Percentiles rank a stretch among this genome's conserved stretches.
phyloP scores from a whole-genome alignment of 495 filamentous ascomycete genomes.

The Copromyces sp. region DNA sequence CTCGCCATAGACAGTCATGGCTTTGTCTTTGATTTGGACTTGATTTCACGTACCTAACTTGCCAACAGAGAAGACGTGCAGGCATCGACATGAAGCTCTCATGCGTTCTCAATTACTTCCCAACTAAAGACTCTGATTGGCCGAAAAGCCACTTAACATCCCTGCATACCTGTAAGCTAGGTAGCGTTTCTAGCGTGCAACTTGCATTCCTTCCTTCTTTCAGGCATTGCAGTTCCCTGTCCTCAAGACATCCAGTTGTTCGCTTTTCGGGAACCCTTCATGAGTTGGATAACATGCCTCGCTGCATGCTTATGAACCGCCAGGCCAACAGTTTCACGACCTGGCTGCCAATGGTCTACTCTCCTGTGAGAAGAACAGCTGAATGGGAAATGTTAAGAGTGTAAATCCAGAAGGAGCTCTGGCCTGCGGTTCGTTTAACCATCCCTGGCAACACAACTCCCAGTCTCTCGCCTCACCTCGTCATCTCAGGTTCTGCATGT shows the following conservation, averaged over 20 bases:
- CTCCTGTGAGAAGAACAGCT: too few species aligned
- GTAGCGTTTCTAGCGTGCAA: background rate
- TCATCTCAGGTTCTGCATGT: background rate
- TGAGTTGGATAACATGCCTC: too few species aligned
- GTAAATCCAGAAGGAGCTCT: background rate
- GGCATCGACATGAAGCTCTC: background rate
- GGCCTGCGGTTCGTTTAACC: background rate
- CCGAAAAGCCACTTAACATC: constrained; percentile 20
- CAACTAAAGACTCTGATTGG: constrained; percentile 31
- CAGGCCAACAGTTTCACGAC: too few species aligned
- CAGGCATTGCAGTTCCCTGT: too few species aligned
- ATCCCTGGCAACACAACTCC: background rate
- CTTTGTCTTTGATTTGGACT: too few species aligned
- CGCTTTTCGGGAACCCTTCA: too few species aligned
- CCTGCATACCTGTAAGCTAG: constrained; percentile 13
- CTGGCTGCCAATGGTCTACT: too few species aligned
- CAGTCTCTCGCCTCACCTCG: background rate
- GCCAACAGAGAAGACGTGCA: background rate
- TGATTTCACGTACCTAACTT: background rate
- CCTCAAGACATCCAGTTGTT: too few species aligned
- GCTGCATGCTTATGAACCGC: too few species aligned
- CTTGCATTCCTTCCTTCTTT: background rate
- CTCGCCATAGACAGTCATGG: too few species aligned
- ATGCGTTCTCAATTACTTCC: too few species aligned
- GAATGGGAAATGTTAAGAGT: too few species aligned